phyloP scores from a whole-genome alignment of 768 basidiomycete species.

The Podaxis mareebaensis region DNA sequence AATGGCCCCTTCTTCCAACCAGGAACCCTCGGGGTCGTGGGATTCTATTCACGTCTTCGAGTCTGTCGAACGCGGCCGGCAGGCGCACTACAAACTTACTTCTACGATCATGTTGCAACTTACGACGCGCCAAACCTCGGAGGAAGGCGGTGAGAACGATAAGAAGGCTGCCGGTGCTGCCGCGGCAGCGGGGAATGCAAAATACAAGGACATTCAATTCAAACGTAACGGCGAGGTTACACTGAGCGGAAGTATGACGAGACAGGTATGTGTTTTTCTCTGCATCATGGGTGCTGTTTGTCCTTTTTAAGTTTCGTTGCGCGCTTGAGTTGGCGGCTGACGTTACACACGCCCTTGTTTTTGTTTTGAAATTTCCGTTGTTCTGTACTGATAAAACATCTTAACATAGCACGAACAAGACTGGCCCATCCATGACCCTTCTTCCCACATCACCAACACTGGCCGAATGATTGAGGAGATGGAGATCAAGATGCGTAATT shows the following conservation, averaged over 20 bases:
- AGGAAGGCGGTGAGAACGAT: slow-evolving; percentile 35
- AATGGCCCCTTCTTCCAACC: slow-evolving; percentile 53
- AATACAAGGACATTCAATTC: slow-evolving; percentile 9
- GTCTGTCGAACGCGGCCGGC: slow-evolving; percentile 84
- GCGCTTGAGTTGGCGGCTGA: not conserved
- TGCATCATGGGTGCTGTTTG: not conserved
- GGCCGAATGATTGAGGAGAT: slow-evolving; percentile 97
- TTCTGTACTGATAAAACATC: not conserved
- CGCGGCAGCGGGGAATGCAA: not conserved
- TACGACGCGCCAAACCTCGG: slow-evolving; percentile 41
- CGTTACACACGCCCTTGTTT: not conserved
- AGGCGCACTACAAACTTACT: slow-evolving; percentile 96
- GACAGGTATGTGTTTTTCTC: slow-evolving; percentile 65
- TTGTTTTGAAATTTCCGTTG: not conserved
- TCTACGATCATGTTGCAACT: slow-evolving; percentile 97
- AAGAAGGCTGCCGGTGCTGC: slow-evolving; percentile 34
- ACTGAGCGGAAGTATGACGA: slow-evolving; percentile 95
- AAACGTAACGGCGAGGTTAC: slow-evolving; percentile 69
- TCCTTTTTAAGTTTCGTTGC: not conserved
- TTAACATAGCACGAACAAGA: slow-evolving; percentile 77
- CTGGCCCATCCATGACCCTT: slow-evolving; percentile 73
- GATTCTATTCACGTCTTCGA: slow-evolving; percentile 99
- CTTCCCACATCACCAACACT: slow-evolving; percentile 91
- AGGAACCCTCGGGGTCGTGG: slow-evolving; percentile 86
- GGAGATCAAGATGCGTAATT: slow-evolving; percentile 98